Base-by-base conservation (phyloP, 305 asterid species). In the Fraxinus albicans region DNA sequence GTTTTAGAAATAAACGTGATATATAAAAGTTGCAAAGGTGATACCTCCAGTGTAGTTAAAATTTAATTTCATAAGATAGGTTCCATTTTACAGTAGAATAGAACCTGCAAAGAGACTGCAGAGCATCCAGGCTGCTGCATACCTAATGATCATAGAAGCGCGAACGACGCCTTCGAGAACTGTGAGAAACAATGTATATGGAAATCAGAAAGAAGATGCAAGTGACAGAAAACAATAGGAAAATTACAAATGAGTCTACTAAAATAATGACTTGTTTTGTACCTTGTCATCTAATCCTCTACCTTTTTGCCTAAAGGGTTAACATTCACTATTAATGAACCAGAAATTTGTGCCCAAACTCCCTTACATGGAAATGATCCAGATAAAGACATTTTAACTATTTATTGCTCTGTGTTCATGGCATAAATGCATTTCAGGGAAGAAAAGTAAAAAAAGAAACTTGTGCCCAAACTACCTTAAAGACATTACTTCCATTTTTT, bases 81-180 rank as follows among this genome's bases (percentile, higher is more conserved):
- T 21, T 63, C 33, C 72, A 8, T 63, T 63, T 21, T 6, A 63
- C 72, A 63, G 15, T 9, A 63, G 72, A 63, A 23, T 2, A 63
- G 15, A 63, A 63, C 72, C 72, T 63, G 69, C 13, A n/a, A 53
- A 25, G 67, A 81, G 29, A 47, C 55, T 25, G 69, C 27, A 73
- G 40, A 70, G 67, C 29, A 33, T 38, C 27, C 55, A 8, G 58
- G 73, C 77, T 38, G 73, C 36, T 80, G 78, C 91, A 83, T 86
- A 87, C 91, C 93, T 92, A 92, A 89, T 73, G 86, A 87, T 92
- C 95, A 47, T 87, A 85, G 89, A 92, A 91, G 87, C 95, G 95
- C 73, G 94, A 87, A 53, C 82, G 97, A 15, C 93, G 93, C 79
- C 97, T 91, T 77, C 89, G 89, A 75, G 89, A 91, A 87, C 98